Base-by-base conservation (phyloP, 768 basidiomycete species). In the Suillus subluteus region DNA sequence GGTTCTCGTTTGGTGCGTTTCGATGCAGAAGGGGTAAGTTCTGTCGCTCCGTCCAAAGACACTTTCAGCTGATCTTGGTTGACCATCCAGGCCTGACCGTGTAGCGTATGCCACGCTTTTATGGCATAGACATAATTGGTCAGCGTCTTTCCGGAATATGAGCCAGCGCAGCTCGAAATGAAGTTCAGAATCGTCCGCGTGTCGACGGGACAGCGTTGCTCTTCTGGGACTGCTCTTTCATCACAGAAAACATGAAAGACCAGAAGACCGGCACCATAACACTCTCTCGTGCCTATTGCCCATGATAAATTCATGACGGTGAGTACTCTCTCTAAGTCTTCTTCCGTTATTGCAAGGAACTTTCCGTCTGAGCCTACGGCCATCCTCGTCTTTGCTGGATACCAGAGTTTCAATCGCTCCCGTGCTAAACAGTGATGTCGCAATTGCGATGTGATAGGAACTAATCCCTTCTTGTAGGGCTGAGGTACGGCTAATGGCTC, bases 91-190 rank as follows among this genome's bases (percentile, higher is more conserved):
- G 13, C 1, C 3, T 50, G 48, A 6, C 81, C 74, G 62, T 86
- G 83, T 0, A 86, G 50, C 0, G 78, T 73, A 66, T 86, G 83
- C 84, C 84, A 86, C 2, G 83, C 82, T 3, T 78, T 69, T 0
- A 86, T 58, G 0, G 79, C 81, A 6, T 68, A 69, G 0, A 84
- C 35, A 59, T 82, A 83, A 69, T 83, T 83, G 0, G 58, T 43
- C 75, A n/a, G n/a, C n/a, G n/a, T n/a, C n/a, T n/a, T n/a, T n/a
- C n/a, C n/a, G n/a, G n/a, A n/a, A n/a, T n/a, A n/a, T n/a, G n/a
- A n/a, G n/a, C n/a, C n/a, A n/a, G n/a, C n/a, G n/a, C n/a, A 61
- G 0, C 15, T 67, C 0, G 79, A 58, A 0, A 81, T 66, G 37
- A 80, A 83, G 0, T 72, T 56, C 3, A 69, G n/a, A 0, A 85